Base-by-base conservation (phyloP, 257 asterid species). In the Mentha longifolia region DNA sequence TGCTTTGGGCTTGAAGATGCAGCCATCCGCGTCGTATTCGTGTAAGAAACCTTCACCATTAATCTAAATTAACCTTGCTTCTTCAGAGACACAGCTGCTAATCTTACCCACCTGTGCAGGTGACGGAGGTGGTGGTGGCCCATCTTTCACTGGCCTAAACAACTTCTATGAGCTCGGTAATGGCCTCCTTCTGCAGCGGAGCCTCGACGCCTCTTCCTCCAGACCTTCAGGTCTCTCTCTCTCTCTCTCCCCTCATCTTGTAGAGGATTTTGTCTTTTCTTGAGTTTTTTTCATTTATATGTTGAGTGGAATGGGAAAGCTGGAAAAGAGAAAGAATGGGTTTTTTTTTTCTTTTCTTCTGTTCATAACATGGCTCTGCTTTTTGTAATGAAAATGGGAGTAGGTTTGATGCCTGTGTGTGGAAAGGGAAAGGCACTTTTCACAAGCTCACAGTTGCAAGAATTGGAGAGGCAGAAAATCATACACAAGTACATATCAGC, bases 361-460 rank as follows among this genome's bases (percentile, higher is more conserved):
- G 6, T 5, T 35, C 8, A 0, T 35, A 5, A 5, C 39, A 5
- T 35, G 39, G 39, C 39, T 35, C 39, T 35, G 39, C 39, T 35
- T 35, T 35, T 35, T 35, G 30, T 31, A 10, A 25, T 55, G 61
- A 16, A 15, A 15, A 41, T 19, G 17, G 2, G 0, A 51, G 80
- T 72, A 43, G 83, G 4, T 22, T 20, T 59, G 54, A 61, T 73
- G 82, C 5, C 46, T 0, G 59, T 45, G 35, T 31, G 47, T 72
- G 86, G 79, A 71, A 81, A 82, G 66, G 86, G 79, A 71, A 81
- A 82, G 66, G 70, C 61, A 15, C 69, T 78, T 63, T 91, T 88
- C 78, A 87, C 92, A 25, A 85, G 79, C 11, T 61, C 87, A 33
- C 97, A 90, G 75, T 50, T 82, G 82, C 82, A 86, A 74, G 97